These are phyloP conservation scores for Chaetomidium leptoderma DNA, from an alignment of 495 filamentous ascomycete species.

Conservation along the genomic window DNA sequence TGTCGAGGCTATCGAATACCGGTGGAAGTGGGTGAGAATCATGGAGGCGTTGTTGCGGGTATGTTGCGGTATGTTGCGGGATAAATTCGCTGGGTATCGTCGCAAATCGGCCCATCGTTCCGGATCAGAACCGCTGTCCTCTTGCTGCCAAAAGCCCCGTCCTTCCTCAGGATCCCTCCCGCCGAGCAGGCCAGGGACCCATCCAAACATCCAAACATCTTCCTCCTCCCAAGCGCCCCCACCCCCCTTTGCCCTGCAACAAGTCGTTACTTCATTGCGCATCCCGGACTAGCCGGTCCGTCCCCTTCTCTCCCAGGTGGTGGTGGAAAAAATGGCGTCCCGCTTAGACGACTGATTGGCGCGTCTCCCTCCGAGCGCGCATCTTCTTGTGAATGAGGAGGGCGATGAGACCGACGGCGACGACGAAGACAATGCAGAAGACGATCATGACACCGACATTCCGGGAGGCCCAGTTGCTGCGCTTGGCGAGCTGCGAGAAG, in stretches of 20 bases:
- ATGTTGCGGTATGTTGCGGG: conserved; percentile 1
- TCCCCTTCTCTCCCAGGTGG: background rate
- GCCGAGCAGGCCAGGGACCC: conserved; percentile 12
- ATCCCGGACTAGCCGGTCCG: conserved; percentile 3
- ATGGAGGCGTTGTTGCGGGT: conserved; percentile 6
- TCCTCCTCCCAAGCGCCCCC: background rate
- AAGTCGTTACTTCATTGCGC: conserved; percentile 21
- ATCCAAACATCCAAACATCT: background rate
- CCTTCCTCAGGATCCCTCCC: conserved; percentile 6
- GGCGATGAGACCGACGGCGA: conserved; percentile 43
- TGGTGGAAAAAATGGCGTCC: background rate
- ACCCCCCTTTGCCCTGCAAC: background rate
- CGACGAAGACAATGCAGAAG: conserved; percentile 55
- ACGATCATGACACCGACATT: conserved; percentile 56
- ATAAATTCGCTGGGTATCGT: conserved; percentile 17
- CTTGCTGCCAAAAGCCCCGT: conserved; percentile 1
- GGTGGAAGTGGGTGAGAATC: background rate
- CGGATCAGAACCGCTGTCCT: background rate
- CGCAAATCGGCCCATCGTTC: conserved; percentile 13
- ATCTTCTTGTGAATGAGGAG: conserved; percentile 46
- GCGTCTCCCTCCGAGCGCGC: conserved; percentile 34
- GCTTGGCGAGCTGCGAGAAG: conserved; percentile 44
- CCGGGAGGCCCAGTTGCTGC: conserved; percentile 46
- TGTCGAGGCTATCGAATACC: background rate
- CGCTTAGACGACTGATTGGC: conserved; percentile 25